phyloP scores from a whole-genome alignment of 345 rosid genomes.

The Salix arbutifolia region DNA sequence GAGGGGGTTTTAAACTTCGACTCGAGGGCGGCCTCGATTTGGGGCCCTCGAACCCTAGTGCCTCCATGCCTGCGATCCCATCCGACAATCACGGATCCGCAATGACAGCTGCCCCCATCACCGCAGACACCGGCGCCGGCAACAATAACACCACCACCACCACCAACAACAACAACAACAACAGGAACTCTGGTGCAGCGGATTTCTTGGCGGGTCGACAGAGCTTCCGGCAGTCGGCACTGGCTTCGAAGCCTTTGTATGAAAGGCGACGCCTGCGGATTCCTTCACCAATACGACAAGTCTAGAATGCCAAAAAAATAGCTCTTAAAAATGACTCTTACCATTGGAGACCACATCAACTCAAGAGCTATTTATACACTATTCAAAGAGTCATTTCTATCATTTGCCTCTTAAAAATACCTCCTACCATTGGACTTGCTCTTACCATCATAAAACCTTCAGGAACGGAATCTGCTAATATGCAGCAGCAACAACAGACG shows the following conservation, averaged over 20 bases:
- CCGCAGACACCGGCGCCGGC: constrained; percentile 7
- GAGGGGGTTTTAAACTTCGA: constrained; percentile 94
- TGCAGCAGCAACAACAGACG: constrained; percentile 48
- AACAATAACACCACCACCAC: constrained; percentile 11
- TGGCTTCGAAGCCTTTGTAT: constrained; percentile 97
- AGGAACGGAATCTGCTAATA: constrained; percentile 39
- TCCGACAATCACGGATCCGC: constrained; percentile 29
- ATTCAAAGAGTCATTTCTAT: no score
- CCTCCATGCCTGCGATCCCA: constrained; percentile 55
- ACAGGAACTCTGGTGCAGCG: background rate
- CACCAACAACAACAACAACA: no score
- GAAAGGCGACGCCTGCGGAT: constrained; percentile 99
- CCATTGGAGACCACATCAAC: no score
- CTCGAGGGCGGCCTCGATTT: constrained; percentile 91
- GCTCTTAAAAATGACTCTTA: no score
- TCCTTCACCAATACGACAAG: constrained; percentile 96
- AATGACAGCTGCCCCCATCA: constrained; percentile 14
- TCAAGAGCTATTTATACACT: no score
- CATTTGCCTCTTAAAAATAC: no score
- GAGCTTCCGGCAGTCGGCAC: constrained; percentile 97
- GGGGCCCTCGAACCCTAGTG: constrained; percentile 44
- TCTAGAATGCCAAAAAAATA: constrained; percentile 56
- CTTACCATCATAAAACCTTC: constrained; percentile 34
- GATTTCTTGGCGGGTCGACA: constrained; percentile 47
- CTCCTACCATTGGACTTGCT: no score